Evolutionary conservation across 768 basidiomycete genomes (phyloP), one percentile per base, ranked within the genome.

Genomic region (Tricholoma sp.): DNA sequence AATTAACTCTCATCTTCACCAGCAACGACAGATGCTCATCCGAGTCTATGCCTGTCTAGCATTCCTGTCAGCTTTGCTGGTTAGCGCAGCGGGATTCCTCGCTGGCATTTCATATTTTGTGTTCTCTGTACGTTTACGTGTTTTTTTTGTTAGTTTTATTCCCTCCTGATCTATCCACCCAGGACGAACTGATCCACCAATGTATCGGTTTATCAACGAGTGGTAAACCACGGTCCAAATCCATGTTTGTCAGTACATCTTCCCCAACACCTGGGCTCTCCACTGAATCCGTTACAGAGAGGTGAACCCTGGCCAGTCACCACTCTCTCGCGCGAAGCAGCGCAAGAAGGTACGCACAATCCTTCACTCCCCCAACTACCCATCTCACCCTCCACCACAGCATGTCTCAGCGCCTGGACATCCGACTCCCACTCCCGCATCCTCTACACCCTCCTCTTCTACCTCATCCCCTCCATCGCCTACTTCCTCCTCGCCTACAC

Each of bases 391-490:
- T 10, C 41, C 15, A 29, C 15, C 29, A 18, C 57, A 76, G 76
- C 73, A 65, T 79, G 77, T 60, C 61, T 70, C 51, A 61, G 61
- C 17, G 71, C 72, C 15, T 79, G 76, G 76, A 62, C 70, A 13
- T 60, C 67, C 54, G 67, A 73, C 56, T 72, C 72, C 24, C 61
- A 68, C 63, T 68, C 74, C 7, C 72, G 76, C 59, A 65, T 76
- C 49, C 61, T 72, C 54, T 68, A 70, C 50, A 60, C 74, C 20
- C 70, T 75, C 57, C 45, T 74, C 18, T 78, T 75, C 66, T 69
- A 67, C 42, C 59, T 76, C 60, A 59, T 76, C 17, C 76, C 76
- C 1, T 65, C 73, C 13, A 60, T 70, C 29, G 52, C 69, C 45
- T 70, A 67, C 62, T 73, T 72, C 63, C 39, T 72, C 58, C 53